Percentiles rank a stretch among this genome's conserved stretches.
Conservation (phyloP, 441 rosid species). For the Populus hybrid region DNA sequence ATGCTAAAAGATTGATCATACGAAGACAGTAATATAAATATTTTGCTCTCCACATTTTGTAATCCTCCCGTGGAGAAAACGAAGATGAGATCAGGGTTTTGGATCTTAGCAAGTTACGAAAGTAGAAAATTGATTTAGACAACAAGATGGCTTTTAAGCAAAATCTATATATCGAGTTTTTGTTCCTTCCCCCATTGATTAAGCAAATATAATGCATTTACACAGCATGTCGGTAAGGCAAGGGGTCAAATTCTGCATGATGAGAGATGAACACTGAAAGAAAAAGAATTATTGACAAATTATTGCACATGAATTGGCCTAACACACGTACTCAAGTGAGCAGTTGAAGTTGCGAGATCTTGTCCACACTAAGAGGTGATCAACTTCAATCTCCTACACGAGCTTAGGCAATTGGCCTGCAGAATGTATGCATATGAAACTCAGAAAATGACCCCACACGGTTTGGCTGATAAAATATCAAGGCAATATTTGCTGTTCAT, state of each 20-base stretch:
- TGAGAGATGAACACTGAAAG: neutral
- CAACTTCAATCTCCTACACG: neutral
- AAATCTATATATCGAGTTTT: too few relatives aligned
- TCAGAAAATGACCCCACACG: constrained; percentile 18
- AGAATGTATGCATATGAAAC: neutral
- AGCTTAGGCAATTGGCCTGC: neutral
- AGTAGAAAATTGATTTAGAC: neutral
- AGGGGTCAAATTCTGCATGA: neutral
- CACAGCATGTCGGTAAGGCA: neutral
- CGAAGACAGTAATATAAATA: too few relatives aligned
- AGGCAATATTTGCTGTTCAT: neutral
- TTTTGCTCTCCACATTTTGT: too few relatives aligned
- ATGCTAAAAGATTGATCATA: too few relatives aligned
- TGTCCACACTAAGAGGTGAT: neutral
- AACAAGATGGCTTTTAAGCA: neutral
- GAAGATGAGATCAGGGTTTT: too few relatives aligned
- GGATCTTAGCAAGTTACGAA: too few relatives aligned
- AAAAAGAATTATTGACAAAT: too few relatives aligned
- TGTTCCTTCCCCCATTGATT: too few relatives aligned
- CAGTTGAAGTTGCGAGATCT: neutral
- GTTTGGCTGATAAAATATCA: constrained; percentile 22
- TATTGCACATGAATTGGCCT: constrained; percentile 13
- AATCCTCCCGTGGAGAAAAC: too few relatives aligned
- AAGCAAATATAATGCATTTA: neutral
- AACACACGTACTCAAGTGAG: neutral